Conservation (phyloP, 768 basidiomycete genomes). For the Ephemerocybe angulata region DNA sequence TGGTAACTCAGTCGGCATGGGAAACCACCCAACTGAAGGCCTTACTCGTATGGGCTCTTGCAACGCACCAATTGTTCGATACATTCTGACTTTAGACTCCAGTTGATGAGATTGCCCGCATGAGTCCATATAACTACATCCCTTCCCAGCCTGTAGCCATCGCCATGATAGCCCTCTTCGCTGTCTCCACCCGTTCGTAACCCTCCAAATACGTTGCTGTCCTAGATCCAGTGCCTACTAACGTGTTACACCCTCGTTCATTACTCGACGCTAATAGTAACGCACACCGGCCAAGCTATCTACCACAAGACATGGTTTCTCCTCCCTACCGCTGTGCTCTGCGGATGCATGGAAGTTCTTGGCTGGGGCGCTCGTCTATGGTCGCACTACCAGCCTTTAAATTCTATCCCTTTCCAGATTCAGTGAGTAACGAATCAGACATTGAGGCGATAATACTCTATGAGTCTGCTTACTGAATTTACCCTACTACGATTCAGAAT, state of each 20-base stretch:
- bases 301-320: constrained; percentile 21
- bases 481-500: constrained; percentile 35
- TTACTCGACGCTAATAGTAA: constrained; percentile 6
- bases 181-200: constrained; percentile 35
- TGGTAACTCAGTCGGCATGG: too few relatives aligned
- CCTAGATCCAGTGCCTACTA: too few relatives aligned
- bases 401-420: constrained; percentile 18
- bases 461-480: neutral
- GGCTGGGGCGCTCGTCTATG: constrained; percentile 24
- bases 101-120: too few relatives aligned
- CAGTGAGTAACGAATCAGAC: constrained; percentile 14
- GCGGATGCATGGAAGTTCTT: constrained; percentile 21
- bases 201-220: too few relatives aligned
- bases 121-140: constrained; percentile 2
- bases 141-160: constrained; percentile 15
- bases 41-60: too few relatives aligned
- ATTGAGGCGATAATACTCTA: neutral
- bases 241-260: too few relatives aligned
- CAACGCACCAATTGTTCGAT: too few relatives aligned
- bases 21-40: too few relatives aligned
- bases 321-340: constrained; percentile 20
- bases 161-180: constrained; percentile 34
- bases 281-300: constrained; percentile 17
- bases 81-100: too few relatives aligned
- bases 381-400: constrained; percentile 17